These are phyloP conservation scores for Colletotrichum filicis DNA, from an alignment of 2,329 filamentous ascomycete species.

Conservation along the genomic window DNA sequence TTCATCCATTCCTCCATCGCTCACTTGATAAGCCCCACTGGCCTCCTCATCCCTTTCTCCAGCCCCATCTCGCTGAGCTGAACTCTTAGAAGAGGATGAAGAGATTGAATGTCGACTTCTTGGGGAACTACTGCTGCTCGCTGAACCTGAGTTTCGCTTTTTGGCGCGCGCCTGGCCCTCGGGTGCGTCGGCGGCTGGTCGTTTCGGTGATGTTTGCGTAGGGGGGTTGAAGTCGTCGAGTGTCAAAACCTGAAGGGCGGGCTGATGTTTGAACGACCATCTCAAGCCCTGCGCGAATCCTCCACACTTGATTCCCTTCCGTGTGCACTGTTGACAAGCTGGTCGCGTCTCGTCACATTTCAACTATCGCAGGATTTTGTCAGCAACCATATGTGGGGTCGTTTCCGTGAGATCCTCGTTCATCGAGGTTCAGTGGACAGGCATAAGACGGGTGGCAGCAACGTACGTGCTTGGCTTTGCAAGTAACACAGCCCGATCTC, in stretches of 20 bases:
- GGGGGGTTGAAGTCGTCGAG: neutral
- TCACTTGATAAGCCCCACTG: neutral
- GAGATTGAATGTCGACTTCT: constrained; percentile 7
- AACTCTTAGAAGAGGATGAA: neutral
- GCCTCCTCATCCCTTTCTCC: neutral
- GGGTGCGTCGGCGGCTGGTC: neutral
- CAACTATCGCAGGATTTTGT: constrained; percentile 34
- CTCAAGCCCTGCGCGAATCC: constrained; percentile 47
- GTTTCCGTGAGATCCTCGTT: neutral
- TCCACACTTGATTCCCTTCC: constrained; percentile 42
- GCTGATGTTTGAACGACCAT: constrained; percentile 55
- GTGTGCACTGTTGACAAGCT: constrained; percentile 43
- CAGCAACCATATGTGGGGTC: neutral
- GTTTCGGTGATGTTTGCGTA: neutral
- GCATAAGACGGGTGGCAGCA: neutral
- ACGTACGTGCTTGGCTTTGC: constrained; percentile 43
- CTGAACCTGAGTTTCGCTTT: neutral
- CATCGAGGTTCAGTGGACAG: neutral
- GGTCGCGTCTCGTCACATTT: constrained; percentile 47
- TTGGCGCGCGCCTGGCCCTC: neutral
- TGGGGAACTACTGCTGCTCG: neutral
- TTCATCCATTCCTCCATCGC: neutral
- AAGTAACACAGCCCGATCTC: constrained; percentile 44
- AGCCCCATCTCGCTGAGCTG: neutral
- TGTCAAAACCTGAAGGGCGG: constrained; percentile 9